These are phyloP conservation scores for Colletotrichum trifolii DNA, from an alignment of 2,329 filamentous ascomycete species.

Conservation along the genomic window DNA sequence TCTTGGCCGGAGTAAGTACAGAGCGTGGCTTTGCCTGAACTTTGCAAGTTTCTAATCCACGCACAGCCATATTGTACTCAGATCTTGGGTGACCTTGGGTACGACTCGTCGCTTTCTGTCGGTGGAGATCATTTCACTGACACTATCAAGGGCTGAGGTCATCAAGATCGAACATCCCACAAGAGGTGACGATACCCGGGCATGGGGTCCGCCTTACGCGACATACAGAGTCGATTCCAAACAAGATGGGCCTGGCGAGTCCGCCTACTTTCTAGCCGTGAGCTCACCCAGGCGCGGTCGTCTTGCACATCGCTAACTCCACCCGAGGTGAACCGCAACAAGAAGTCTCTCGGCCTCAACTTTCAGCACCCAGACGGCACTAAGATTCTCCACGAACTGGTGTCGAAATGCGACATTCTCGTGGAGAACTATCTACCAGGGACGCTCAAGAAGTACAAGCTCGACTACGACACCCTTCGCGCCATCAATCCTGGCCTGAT, in stretches of 20 bases:
- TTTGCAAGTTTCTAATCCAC: background rate
- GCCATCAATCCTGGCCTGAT: slow-evolving; percentile 88
- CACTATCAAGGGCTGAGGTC: slow-evolving; percentile 79
- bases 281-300: slow-evolving; percentile 37
- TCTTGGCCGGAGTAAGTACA: slow-evolving; percentile 85
- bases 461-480: slow-evolving; percentile 86
- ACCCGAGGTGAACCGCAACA: slow-evolving; percentile 90
- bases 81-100: slow-evolving; percentile 96
- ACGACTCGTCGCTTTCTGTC: slow-evolving; percentile 49
- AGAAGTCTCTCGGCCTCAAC: slow-evolving; percentile 91
- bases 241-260: slow-evolving; percentile 82
- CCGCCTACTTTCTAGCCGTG: slow-evolving; percentile 93
- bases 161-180: slow-evolving; percentile 97
- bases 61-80: slow-evolving; percentile 94
- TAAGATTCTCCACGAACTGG: slow-evolving; percentile 86
- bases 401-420: slow-evolving; percentile 86
- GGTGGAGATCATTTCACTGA: slow-evolving; percentile 40
- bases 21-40: background rate
- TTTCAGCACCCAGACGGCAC: slow-evolving; percentile 89
- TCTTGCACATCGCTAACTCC: background rate
- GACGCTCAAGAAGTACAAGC: slow-evolving; percentile 85
- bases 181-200: slow-evolving; percentile 91
- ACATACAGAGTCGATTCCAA: slow-evolving; percentile 72
- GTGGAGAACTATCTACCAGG: slow-evolving; percentile 98
- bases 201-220: slow-evolving; percentile 96